Base-by-base conservation (phyloP, 2,329 filamentous ascomycete species). In the Cercospora sp. region DNA sequence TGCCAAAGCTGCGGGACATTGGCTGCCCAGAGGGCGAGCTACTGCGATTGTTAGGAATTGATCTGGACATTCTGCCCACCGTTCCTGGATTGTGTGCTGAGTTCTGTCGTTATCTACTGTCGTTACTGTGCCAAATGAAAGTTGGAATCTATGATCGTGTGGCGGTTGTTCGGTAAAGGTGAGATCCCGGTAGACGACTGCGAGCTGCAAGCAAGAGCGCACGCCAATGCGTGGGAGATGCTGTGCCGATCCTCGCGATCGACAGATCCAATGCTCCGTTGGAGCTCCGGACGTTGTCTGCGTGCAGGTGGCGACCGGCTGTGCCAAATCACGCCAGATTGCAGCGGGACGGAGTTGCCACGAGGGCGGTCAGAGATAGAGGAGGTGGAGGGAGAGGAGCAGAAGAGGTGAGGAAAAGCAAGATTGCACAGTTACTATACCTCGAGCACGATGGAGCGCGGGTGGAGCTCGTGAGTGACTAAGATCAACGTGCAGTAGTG, bases 1-100 rank as follows among this genome's bases (percentile, higher is more conserved):
- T 71, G 20, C 75, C 74, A n/a, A 76, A 69, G 66, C 73, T 75
- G 48, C 74, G 70, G 1, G 70, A 70, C 6, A 67, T 48, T 12
- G 66, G 31, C 23, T 60, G 58, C 1, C 53, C 48, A 12, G 53
- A 39, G 30, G 69, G 68, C 45, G 68, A 69, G 23, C 57, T 63
- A 67, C 71, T 73, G 28, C 71, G 68, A 39, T 70, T 67, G 16
- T 63, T 51, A 3, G 60, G 58, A n/a, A 63, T 59, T n/a, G 67
- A 39, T 31, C 58, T 58, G 12, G 67, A 65, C 67, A 68, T 68
- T 16, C 18, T 65, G 45, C 28, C 20, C 13, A 23, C 30, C 48
- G 42, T 20, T 12, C 3, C 48, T 63, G 20, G 26, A 8, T 39
- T 51, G 23, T 51, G 45, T 26, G 23, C 28, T 16, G n/a, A 53